phyloP scores from a whole-genome alignment of 2,329 filamentous ascomycete species.

The Monosporascus sp. region DNA sequence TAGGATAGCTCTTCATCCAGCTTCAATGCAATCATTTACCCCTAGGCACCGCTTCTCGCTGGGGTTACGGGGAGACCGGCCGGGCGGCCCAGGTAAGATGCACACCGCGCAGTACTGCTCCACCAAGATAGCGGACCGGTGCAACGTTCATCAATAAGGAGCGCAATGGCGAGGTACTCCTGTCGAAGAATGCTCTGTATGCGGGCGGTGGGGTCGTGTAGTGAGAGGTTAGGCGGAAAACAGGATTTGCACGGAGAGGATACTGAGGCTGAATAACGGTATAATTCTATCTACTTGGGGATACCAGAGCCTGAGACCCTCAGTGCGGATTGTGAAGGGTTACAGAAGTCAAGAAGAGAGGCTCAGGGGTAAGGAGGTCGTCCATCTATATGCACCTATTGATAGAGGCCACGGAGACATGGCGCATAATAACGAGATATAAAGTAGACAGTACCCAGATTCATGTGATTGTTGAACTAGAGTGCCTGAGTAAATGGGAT shows the following conservation, averaged over 20 bases:
- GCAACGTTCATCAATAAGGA: constrained; percentile 29
- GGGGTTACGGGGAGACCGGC: constrained; percentile 31
- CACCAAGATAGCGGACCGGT: constrained; percentile 36
- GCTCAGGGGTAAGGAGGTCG: no score
- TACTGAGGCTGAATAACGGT: constrained; percentile 26
- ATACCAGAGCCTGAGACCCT: constrained; percentile 34
- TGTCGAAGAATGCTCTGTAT: constrained; percentile 35
- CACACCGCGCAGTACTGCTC: constrained; percentile 41
- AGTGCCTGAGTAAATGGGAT: no score
- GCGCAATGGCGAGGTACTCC: constrained; percentile 30
- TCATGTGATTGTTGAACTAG: no score
- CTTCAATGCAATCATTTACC: no score
- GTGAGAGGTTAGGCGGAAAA: constrained; percentile 34
- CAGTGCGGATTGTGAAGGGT: constrained; percentile 27
- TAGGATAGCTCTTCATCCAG: no score
- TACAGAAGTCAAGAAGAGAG: constrained; percentile 16
- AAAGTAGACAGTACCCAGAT: no score
- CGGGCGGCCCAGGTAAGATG: constrained; percentile 33
- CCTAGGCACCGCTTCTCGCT: constrained; percentile 18
- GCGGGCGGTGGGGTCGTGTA: constrained; percentile 43
- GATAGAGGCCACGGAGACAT: constrained; percentile 8
- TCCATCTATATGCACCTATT: no score
- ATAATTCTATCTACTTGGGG: constrained; percentile 35
- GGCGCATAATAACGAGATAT: no score
- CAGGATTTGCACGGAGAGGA: constrained; percentile 31